Conservation (phyloP, 805 yeast genomes). For the Metschnikowia proteae region DNA sequence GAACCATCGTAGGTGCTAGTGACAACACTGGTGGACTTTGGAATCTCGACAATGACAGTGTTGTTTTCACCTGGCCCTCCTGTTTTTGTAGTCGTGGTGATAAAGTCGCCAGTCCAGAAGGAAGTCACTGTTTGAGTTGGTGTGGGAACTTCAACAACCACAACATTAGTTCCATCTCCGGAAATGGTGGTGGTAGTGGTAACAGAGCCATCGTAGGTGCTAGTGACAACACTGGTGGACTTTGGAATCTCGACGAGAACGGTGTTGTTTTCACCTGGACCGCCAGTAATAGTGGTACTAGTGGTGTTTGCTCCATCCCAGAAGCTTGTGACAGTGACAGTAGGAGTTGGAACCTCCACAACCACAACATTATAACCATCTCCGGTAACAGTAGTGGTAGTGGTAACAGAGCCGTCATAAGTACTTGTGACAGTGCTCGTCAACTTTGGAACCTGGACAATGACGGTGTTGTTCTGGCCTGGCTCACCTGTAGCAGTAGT, state of each 20-base stretch:
- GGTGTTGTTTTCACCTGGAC: slow-evolving; percentile 1
- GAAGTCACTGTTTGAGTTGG: neutral
- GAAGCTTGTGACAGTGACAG: slow-evolving; percentile 5
- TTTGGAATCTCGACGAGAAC: too few relatives aligned
- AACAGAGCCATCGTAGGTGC: too few relatives aligned
- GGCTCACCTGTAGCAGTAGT: too few relatives aligned
- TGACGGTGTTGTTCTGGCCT: neutral
- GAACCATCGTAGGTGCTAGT: slow-evolving; percentile 14
- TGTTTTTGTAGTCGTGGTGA: too few relatives aligned
- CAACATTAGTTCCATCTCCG: too few relatives aligned
- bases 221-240: too few relatives aligned
- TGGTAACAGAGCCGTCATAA: neutral
- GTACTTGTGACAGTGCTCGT: too few relatives aligned
- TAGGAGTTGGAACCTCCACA: slow-evolving; percentile 13
- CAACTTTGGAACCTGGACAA: too few relatives aligned
- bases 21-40: slow-evolving; percentile 6
- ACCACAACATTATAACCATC: slow-evolving; percentile 8
- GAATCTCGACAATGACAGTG: slow-evolving; percentile 12
- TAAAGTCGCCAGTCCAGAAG: slow-evolving; percentile 5
- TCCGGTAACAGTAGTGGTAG: slow-evolving; percentile 3
- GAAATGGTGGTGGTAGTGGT: too few relatives aligned
- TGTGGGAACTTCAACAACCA: slow-evolving; percentile 13
- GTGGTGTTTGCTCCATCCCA: slow-evolving; percentile 3
- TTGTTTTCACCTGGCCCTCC: slow-evolving; percentile 5
- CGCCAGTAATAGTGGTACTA: neutral